Conservation (phyloP, 805 yeast species). For the Maudiozyma bulderi region DNA sequence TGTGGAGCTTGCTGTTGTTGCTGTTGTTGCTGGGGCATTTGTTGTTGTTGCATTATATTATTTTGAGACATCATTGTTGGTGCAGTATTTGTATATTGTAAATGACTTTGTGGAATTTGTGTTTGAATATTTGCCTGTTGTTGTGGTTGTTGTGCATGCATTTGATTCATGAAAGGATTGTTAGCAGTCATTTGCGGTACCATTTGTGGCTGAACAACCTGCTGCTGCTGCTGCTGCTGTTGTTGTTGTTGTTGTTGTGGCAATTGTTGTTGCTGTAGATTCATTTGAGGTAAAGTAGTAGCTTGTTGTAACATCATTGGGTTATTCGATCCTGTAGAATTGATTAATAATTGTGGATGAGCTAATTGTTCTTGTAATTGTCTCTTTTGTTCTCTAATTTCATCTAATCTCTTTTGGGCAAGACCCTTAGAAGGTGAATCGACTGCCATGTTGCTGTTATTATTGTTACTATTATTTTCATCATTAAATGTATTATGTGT, state of each 20-base stretch:
- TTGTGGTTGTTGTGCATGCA: slow-evolving; percentile 8
- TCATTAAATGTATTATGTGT: slow-evolving; percentile 14
- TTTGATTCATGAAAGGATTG: slow-evolving; percentile 9
- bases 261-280: not conserved
- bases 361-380: slow-evolving; percentile 25
- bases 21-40: slow-evolving; percentile 4
- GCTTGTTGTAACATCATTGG: slow-evolving; percentile 12
- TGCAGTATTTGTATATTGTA: not conserved
- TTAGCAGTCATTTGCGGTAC: slow-evolving; percentile 7
- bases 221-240: slow-evolving; percentile 7
- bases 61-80: not conserved
- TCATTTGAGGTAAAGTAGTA: not conserved
- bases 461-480: slow-evolving; percentile 1
- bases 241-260: not conserved
- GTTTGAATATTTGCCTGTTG: not conserved
- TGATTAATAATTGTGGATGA: slow-evolving; percentile 20
- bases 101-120: not conserved
- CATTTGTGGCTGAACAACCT: not conserved
- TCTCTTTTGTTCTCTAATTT: slow-evolving; percentile 26
- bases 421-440: not conserved
- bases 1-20: slow-evolving; percentile 2
- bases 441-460: not conserved
- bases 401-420: slow-evolving; percentile 29
- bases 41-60: slow-evolving; percentile 7
- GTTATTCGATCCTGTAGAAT: slow-evolving; percentile 22